Evolutionary conservation across 2,329 filamentous ascomycete species (phyloP).

Genomic region (Diaporthe citriasiana): DNA sequence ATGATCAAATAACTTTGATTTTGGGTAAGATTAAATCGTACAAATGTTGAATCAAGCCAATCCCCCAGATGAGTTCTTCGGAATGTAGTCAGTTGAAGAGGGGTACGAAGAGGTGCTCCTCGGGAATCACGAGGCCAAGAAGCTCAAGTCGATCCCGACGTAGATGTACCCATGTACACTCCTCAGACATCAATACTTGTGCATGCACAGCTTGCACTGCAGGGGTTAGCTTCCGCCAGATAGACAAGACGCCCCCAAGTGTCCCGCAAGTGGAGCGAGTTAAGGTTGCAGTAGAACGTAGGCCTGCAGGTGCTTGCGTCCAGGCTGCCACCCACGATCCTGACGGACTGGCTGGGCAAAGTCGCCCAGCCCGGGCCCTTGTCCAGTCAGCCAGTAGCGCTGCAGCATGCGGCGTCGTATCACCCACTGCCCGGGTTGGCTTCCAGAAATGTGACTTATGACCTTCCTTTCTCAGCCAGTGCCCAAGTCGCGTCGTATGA

Average conservation of each 20-base stretch:
- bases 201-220: slow-evolving; percentile 1
- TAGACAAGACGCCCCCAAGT: neutral
- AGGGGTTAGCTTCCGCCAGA: slow-evolving; percentile 11
- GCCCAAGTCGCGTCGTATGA: slow-evolving; percentile 11
- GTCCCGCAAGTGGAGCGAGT: neutral
- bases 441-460: slow-evolving; percentile 7
- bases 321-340: slow-evolving; percentile 17
- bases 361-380: neutral
- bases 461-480: slow-evolving; percentile 27
- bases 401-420: neutral
- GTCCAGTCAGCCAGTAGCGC: slow-evolving; percentile 12
- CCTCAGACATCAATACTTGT: neutral
- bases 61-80: neutral
- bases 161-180: slow-evolving; percentile 17
- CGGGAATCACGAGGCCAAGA: slow-evolving; percentile 23
- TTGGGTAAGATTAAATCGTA: neutral
- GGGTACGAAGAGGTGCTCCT: neutral
- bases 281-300: slow-evolving; percentile 27
- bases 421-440: neutral
- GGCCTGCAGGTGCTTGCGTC: slow-evolving; percentile 8
- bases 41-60: neutral
- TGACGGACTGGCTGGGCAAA: slow-evolving; percentile 22
- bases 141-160: slow-evolving; percentile 11
- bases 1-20: neutral
- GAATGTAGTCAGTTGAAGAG: neutral